A percentile compares a stretch with the other conserved stretches of the same genome.
Conservation (phyloP, 2,329 filamentous ascomycete genomes). For the Moelleriella libera region DNA sequence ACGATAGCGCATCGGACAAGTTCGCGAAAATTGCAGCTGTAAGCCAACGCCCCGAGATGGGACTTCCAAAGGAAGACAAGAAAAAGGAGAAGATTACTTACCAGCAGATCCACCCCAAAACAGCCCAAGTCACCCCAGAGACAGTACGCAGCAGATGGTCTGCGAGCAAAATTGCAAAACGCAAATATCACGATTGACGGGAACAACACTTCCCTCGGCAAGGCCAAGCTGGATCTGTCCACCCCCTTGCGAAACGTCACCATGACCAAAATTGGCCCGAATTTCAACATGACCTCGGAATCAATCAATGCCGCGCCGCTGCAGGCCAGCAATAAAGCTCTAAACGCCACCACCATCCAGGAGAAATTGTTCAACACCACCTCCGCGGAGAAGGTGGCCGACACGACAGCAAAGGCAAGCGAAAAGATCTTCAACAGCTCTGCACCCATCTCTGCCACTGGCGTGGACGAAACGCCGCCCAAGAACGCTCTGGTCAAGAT, state of each 20-base stretch:
- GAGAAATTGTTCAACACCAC: neutral
- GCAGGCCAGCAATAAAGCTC: neutral
- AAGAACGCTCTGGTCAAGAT: neutral
- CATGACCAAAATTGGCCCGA: neutral
- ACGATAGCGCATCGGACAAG: neutral
- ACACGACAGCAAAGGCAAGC: neutral
- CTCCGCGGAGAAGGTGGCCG: neutral
- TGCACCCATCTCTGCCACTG: neutral
- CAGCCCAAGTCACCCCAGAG: neutral
- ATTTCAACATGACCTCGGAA: neutral
- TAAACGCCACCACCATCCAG: neutral
- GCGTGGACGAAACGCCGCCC: too few relatives aligned
- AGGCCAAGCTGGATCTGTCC: neutral
- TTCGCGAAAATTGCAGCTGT: neutral
- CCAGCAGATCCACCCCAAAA: neutral
- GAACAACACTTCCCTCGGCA: neutral
- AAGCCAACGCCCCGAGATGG: too few relatives aligned
- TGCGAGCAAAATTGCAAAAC: neutral
- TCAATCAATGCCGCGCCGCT: neutral
- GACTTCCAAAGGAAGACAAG: too few relatives aligned
- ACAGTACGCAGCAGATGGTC: neutral
- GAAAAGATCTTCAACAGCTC: neutral
- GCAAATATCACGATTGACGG: neutral
- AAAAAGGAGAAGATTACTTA: neutral
- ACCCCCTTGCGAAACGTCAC: neutral